Conservation (phyloP, 1,139 yeast genomes). For the Pichia sp. region DNA sequence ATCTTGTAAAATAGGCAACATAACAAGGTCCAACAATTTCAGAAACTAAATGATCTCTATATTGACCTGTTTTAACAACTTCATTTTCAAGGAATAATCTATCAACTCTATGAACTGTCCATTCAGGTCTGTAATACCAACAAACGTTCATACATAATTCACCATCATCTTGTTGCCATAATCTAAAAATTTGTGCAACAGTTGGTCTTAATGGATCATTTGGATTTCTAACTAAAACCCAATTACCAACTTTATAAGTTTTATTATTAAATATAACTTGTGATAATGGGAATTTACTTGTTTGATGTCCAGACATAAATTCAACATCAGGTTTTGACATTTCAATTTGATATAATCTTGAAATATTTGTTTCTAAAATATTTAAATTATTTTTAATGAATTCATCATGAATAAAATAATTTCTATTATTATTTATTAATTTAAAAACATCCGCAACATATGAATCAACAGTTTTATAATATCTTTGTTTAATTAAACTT, state of each 20-base stretch:
- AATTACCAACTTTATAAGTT: slow-evolving; percentile 81
- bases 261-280: slow-evolving; percentile 72
- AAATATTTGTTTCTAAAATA: slow-evolving; percentile 56
- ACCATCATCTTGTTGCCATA: slow-evolving; percentile 82
- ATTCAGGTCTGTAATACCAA: slow-evolving; percentile 97
- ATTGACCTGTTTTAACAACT: slow-evolving; percentile 94
- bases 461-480: slow-evolving; percentile 66
- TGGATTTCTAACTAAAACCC: slow-evolving; percentile 84
- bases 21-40: slow-evolving; percentile 92
- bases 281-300: slow-evolving; percentile 60
- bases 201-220: slow-evolving; percentile 87
- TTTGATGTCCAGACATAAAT: slow-evolving; percentile 51
- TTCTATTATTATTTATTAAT: slow-evolving; percentile 70
- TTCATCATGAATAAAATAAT: slow-evolving; percentile 43
- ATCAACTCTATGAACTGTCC: slow-evolving; percentile 90
- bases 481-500: slow-evolving; percentile 79
- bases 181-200: slow-evolving; percentile 85
- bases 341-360: slow-evolving; percentile 59
- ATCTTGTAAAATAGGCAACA: slow-evolving; percentile 89
- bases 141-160: slow-evolving; percentile 82
- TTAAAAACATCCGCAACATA: slow-evolving; percentile 71
- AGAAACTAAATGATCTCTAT: slow-evolving; percentile 83
- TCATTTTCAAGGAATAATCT: slow-evolving; percentile 86
- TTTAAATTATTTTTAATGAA: slow-evolving; percentile 58
- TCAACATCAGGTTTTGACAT: slow-evolving; percentile 76